Evolutionary conservation across 345 rosid genomes (phyloP).

Genomic region (Citrus sinensis): DVS_A1.0 CM039165.1:27117501-27118000

Average conservation of each 20-base stretch:
- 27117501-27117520: conserved; percentile 91
- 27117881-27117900: conserved; percentile 81
- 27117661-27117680: too few species aligned
- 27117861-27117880: conserved; percentile 52
- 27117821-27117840: too few species aligned
- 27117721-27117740: background rate
- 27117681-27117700: conserved; percentile 51
- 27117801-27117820: background rate
- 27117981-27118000: conserved; percentile 33
- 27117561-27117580: background rate
- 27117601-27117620: conserved; percentile 38
- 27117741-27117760: background rate
- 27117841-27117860: background rate
- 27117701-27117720: background rate
- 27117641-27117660: conserved; percentile 64
- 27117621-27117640: conserved; percentile 83
- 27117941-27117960: conserved; percentile 39
- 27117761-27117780: background rate
- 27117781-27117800: background rate
- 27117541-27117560: background rate
- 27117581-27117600: background rate
- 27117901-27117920: conserved; percentile 91
- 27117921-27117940: conserved; percentile 39
- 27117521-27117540: conserved; percentile 92
- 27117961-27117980: conserved; percentile 34